Conservation (phyloP, 768 basidiomycete species). For the Trametes maxima region DNA sequence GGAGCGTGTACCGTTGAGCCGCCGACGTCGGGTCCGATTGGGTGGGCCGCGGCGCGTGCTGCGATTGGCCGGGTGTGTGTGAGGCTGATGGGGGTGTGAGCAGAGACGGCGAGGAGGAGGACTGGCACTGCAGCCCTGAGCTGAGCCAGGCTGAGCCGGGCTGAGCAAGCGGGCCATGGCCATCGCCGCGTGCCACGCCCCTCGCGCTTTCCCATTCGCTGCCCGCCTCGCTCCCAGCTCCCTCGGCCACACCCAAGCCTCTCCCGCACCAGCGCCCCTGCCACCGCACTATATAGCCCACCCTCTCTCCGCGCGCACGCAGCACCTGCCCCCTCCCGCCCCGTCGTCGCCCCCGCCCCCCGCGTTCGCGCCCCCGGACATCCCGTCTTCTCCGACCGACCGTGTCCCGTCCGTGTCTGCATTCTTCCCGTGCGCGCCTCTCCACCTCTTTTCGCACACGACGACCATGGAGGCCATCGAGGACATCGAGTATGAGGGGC, state of each 20-base stretch:
- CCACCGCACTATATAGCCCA: neutral
- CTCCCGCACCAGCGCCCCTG: neutral
- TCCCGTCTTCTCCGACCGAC: too few species aligned
- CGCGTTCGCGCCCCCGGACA: neutral
- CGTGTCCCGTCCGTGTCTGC: too few species aligned
- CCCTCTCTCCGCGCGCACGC: neutral
- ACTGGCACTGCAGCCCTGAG: too few species aligned
- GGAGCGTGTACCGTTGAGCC: conserved; percentile 2
- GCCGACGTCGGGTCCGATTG: conserved; percentile 10
- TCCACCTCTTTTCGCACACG: neutral
- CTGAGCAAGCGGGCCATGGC: too few species aligned
- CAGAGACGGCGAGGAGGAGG: neutral
- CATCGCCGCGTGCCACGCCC: conserved; percentile 1
- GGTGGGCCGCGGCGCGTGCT: neutral
- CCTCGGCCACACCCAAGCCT: neutral
- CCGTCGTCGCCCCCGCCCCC: neutral
- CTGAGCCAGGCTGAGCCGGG: too few species aligned
- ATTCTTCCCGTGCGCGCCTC: neutral
- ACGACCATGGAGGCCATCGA: conserved; percentile 45
- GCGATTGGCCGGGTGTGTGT: conserved; percentile 6
- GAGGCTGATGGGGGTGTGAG: conserved; percentile 4
- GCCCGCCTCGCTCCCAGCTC: conserved; percentile 10
- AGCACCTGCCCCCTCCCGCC: conserved; percentile 2
- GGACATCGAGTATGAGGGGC: conserved; percentile 64
- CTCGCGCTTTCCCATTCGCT: conserved; percentile 9